phyloP scores from a whole-genome alignment of 768 basidiomycete genomes.

The Tulasnella sp. region DNA sequence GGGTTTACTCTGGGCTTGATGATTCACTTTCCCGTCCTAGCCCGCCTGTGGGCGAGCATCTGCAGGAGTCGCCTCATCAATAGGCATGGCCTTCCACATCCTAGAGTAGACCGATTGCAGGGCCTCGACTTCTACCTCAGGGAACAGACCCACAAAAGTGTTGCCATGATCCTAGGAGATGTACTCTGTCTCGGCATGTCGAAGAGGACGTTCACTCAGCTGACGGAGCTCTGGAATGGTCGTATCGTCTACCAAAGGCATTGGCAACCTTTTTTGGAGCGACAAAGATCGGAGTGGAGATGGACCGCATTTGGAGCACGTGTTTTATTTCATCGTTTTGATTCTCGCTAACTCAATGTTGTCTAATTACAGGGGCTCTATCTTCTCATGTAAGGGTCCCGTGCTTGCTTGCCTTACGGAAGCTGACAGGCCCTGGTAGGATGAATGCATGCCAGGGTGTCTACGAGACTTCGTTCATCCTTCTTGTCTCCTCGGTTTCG shows the following conservation, averaged over 20 bases:
- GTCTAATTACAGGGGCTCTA: not conserved
- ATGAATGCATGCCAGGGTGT: not conserved
- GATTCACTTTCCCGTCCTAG: not conserved
- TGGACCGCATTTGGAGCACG: not conserved
- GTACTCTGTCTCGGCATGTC: not conserved
- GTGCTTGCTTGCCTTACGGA: not conserved
- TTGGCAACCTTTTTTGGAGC: slow-evolving; percentile 7
- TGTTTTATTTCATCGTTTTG: not conserved
- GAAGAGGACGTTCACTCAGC: not conserved
- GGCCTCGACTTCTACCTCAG: not conserved
- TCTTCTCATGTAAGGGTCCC: not conserved
- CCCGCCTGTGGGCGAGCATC: slow-evolving; percentile 11
- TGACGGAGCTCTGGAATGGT: slow-evolving; percentile 12
- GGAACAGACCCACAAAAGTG: not conserved
- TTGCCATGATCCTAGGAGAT: not conserved
- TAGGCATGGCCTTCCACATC: not conserved
- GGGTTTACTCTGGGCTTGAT: not conserved
- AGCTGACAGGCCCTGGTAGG: not conserved
- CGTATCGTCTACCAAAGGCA: slow-evolving; percentile 17
- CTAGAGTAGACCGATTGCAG: slow-evolving; percentile 16
- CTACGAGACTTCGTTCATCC: not conserved
- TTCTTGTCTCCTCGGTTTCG: not conserved
- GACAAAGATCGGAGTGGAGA: not conserved
- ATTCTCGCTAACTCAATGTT: not conserved
- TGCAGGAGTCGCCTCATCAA: slow-evolving; percentile 5